A percentile compares a stretch with the other conserved stretches of the same genome.
Conservation (phyloP, 164 flowering plant species). For the Aristolochia fimbriata region DNA sequence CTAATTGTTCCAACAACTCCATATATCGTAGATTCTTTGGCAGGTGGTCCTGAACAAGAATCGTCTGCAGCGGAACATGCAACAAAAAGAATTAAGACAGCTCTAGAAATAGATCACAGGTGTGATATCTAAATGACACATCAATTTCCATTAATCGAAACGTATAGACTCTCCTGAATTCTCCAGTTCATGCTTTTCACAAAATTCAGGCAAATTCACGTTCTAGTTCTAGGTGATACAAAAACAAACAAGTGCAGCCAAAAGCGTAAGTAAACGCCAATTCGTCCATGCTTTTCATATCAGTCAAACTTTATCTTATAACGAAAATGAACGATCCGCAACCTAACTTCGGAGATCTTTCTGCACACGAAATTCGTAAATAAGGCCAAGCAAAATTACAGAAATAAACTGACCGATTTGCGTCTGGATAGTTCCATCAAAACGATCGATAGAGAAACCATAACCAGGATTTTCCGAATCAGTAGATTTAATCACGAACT, state of each 20-base stretch:
- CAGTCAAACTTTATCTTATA: no score
- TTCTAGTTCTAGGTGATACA: no score
- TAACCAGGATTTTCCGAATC: constrained; percentile 26
- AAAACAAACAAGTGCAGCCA: no score
- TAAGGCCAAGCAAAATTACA: no score
- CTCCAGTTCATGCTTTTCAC: no score
- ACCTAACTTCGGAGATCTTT: neutral
- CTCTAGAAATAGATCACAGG: neutral
- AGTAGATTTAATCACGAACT: constrained; percentile 49
- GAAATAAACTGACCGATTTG: constrained; percentile 22
- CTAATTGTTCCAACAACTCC: constrained; percentile 81
- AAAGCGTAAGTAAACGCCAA: no score
- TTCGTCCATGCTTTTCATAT: no score
- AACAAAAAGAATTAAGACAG: neutral
- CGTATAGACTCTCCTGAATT: no score
- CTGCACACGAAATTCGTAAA: neutral
- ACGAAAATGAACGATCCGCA: no score
- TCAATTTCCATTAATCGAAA: no score
- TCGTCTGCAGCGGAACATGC: constrained; percentile 31
- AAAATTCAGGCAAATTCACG: no score
- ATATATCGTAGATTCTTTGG: constrained; percentile 42
- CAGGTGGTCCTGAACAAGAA: constrained; percentile 24
- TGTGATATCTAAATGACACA: neutral
- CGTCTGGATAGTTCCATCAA: constrained; percentile 43
- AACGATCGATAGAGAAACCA: constrained; percentile 58